A percentile compares a stretch with the other conserved stretches of the same genome.
phyloP scores from a whole-genome alignment of 257 asterid genomes.

The Marsdenia floribunda region DNA sequence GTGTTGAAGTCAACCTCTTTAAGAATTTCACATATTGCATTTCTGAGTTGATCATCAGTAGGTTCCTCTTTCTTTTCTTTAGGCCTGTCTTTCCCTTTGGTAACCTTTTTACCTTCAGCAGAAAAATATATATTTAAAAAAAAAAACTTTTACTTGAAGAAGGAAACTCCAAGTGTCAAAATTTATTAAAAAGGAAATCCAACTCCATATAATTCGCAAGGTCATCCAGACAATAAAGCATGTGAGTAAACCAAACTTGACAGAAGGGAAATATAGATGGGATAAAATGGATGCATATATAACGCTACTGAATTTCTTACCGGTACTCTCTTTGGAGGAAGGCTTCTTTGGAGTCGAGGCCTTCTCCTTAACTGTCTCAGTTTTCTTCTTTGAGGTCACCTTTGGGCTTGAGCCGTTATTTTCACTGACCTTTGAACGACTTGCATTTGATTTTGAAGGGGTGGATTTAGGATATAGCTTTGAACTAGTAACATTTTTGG shows the following conservation, averaged over 20 bases:
- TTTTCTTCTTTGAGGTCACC: constrained; percentile 48
- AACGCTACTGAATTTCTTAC: constrained; percentile 31
- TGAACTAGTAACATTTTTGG: constrained; percentile 41
- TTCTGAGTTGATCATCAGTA: constrained; percentile 33
- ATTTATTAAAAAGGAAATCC: background rate
- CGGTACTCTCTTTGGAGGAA: constrained; percentile 45
- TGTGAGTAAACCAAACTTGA: background rate
- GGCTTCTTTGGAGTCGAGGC: constrained; percentile 51
- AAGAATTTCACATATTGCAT: constrained; percentile 37
- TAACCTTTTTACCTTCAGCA: constrained; percentile 31
- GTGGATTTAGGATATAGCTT: constrained; percentile 48
- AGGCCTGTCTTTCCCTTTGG: constrained; percentile 34
- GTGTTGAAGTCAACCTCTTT: constrained; percentile 42
- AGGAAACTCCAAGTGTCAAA: background rate
- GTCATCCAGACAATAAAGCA: background rate
- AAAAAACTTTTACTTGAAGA: background rate
- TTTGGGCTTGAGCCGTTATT: constrained; percentile 40
- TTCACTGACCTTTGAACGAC: constrained; percentile 34
- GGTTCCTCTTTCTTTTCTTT: constrained; percentile 31
- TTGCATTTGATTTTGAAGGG: constrained; percentile 44
- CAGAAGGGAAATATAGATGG: background rate
- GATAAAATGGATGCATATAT: constrained; percentile 4
- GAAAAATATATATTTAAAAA: background rate
- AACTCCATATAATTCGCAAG: background rate
- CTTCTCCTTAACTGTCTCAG: constrained; percentile 44